phyloP scores from a whole-genome alignment of 179 eudicot genomes.

The Silene noctiflora region DNA sequence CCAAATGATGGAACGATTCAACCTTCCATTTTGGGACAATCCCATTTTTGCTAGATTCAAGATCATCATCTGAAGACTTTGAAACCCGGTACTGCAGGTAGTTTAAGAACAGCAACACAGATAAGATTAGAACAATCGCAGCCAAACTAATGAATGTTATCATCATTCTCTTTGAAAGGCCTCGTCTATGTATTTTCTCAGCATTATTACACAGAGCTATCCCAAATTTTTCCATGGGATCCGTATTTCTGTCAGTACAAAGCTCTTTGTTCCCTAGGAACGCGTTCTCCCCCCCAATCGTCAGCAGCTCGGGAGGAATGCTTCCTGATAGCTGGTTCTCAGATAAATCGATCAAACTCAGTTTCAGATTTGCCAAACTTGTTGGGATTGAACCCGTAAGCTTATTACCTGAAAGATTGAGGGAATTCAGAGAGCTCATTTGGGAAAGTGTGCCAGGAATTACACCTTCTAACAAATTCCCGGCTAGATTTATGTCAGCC shows the following conservation, averaged over 20 bases:
- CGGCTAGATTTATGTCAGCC: slow-evolving; percentile 74
- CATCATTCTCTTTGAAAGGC: slow-evolving; percentile 31
- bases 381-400: slow-evolving; percentile 62
- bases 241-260: slow-evolving; percentile 45
- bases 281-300: slow-evolving; percentile 52
- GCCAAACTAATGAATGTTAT: slow-evolving; percentile 45
- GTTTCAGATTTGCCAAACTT: slow-evolving; percentile 50
- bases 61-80: slow-evolving; percentile 22
- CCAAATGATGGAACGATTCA: slow-evolving; percentile 67
- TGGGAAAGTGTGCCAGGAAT: slow-evolving; percentile 54
- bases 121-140: slow-evolving; percentile 40
- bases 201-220: slow-evolving; percentile 38
- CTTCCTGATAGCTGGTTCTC: slow-evolving; percentile 65
- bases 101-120: slow-evolving; percentile 49
- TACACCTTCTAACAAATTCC: slow-evolving; percentile 47
- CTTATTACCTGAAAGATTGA: slow-evolving; percentile 75
- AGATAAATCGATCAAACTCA: slow-evolving; percentile 72
- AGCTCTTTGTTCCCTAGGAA: slow-evolving; percentile 68
- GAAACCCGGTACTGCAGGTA: slow-evolving; percentile 47
- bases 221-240: slow-evolving; percentile 25
- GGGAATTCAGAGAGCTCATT: slow-evolving; percentile 65
- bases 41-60: slow-evolving; percentile 30
- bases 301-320: slow-evolving; percentile 50
- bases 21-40: slow-evolving; percentile 55
- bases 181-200: slow-evolving; percentile 23